A percentile compares a stretch with the other conserved stretches of the same genome.
Conservation (phyloP, 805 yeast species). For the Schizosaccharomyces cryophilus region DNA sequence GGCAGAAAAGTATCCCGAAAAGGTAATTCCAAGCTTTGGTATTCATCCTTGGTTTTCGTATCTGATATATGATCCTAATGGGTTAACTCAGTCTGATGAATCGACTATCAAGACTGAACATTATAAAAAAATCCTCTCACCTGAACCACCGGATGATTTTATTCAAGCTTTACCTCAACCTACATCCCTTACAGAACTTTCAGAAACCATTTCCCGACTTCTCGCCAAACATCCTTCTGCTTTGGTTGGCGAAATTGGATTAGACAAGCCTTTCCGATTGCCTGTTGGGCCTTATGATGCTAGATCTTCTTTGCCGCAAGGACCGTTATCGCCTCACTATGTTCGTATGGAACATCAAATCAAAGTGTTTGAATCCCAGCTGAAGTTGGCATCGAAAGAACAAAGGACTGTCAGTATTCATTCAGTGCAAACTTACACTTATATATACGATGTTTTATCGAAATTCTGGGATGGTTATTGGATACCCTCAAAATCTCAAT, state of each 20-base stretch:
- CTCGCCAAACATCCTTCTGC: constrained; percentile 14
- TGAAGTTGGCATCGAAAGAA: constrained; percentile 28
- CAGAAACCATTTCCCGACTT: constrained; percentile 15
- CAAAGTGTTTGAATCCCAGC: constrained; percentile 24
- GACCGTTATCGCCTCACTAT: constrained; percentile 20
- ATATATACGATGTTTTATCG: constrained; percentile 23
- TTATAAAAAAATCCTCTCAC: constrained; percentile 27
- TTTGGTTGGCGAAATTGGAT: constrained; percentile 74
- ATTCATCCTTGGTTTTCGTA: constrained; percentile 3
- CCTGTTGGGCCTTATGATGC: constrained; percentile 18
- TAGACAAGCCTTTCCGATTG: constrained; percentile 51
- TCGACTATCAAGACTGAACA: constrained; percentile 18
- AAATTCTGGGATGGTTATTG: constrained; percentile 6
- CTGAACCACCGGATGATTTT: constrained; percentile 17
- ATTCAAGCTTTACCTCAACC: constrained; percentile 39
- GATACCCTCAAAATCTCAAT: constrained; percentile 2
- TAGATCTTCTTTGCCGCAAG: background rate
- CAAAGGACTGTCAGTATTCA: constrained; percentile 46
- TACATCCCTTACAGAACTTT: constrained; percentile 17
- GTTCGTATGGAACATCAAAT: constrained; percentile 47
- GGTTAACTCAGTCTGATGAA: background rate
- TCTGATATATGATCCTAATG: background rate
- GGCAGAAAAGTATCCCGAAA: constrained; percentile 11
- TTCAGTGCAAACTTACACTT: constrained; percentile 60
- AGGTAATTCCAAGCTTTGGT: constrained; percentile 17